Base-by-base conservation (phyloP, 768 basidiomycete species). In the Rhizopogon vesiculosus region DNA sequence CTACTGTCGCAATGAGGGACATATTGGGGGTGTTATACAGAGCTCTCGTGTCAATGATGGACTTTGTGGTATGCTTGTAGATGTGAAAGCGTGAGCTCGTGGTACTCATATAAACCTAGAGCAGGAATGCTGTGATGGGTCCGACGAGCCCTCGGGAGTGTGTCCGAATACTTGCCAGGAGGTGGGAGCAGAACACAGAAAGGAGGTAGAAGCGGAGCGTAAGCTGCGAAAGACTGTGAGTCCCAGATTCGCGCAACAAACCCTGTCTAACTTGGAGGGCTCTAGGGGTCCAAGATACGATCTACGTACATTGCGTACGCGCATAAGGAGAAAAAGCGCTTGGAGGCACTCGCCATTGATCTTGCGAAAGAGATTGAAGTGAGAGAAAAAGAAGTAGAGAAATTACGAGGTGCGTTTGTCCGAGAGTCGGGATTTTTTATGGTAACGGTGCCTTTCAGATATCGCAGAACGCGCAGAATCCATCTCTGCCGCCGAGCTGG, bases 41-140 rank as follows among this genome's bases (percentile, higher is more conserved):
- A 85, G 86, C 57, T 88, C 92, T 35, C 78, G 91, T 61, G 94
- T 99, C 12, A 87, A 84, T 43, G 96, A 99, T 68, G 95, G 96
- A 1, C 78, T 98, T 25, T 99, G 96, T 69, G 94, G 93, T 93
- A 66, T 18, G 88, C 74, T 10, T 28, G 40, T 3, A 12, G 31
- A 5, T n/a, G 18, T 16, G 16, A 13, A 1, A 18, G 5, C 42
- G 12, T 42, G 29, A 13, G 9, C 18, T 29, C 1, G 33, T 19
- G 33, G 38, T 29, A 49, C 62, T 71, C 42, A 74, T 45, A 19
- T 5, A 10, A 10, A 15, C 3, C 18, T 61, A 97, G 96, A 99
- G 68, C 78, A 81, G 1, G 83, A 92, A 66, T 99, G 96, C 64
- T 99, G 96, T 65, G 96, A 99, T 62, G 96, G 96, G 12, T 93